Evolutionary conservation across 768 basidiomycete genomes (phyloP), one percentile per base, ranked within the genome.

Genomic region (Lentinula detonsa): DNA sequence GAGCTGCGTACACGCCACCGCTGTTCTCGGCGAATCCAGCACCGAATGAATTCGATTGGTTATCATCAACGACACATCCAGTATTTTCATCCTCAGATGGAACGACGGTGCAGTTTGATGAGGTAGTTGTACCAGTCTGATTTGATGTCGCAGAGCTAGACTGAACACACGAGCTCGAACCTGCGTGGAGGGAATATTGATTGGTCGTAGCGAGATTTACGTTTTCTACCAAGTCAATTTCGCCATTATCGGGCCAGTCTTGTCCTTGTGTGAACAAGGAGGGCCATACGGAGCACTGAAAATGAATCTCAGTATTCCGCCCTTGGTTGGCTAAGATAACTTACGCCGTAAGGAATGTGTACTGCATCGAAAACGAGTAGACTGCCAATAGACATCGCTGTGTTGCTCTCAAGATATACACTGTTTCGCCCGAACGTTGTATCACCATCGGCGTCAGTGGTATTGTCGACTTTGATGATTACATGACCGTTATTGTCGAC

Each of bases 401-500:
- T 7, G 46, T 62, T 62, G 35, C 63, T 62, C 56, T 28, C 28
- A 2, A 66, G 61, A 43, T 66, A 66, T 0, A 66, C 61, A 11
- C 53, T 57, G 46, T 66, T 64, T 10, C 65, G 61, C 11, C 65
- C 65, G 52, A 64, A 66, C 2, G 15, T 43, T 13, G 49, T 50
- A 43, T 64, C 55, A n/a, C 59, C 61, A 3, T 33, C 52, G 40
- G 63, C 65, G 23, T 28, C 61, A 0, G 65, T 66, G 3, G 63
- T 62, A 52, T 64, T 66, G 59, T 66, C 65, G 13, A 66, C 65
- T 51, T 63, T 64, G 34, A 68, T 64, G 42, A 68, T 64, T 13
- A 64, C 67, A 40, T 64, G 65, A 4, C 67, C 67, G 5, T 51
- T 60, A 16, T 21, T 23, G 37, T 68, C 63, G 39, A 66, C 57